Evolutionary conservation across 148 eudicot species (phyloP).

Genomic region (Amaranthus palmeri): DNA sequence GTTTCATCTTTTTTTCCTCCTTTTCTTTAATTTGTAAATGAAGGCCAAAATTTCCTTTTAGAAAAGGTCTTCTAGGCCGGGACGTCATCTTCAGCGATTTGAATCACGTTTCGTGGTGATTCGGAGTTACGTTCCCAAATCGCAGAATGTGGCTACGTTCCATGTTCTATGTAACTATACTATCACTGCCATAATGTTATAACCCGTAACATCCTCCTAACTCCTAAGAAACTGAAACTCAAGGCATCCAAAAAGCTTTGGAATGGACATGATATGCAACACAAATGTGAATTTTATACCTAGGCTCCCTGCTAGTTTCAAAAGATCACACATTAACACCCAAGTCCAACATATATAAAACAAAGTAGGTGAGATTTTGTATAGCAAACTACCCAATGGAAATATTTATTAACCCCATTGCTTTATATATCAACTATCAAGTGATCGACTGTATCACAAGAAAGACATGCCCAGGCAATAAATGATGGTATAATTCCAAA

Average conservation of each 20-base stretch:
- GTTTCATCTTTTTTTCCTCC: no score
- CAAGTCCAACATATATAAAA: neutral
- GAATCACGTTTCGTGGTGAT: neutral
- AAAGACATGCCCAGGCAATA: neutral
- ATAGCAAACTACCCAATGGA: neutral
- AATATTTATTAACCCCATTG: neutral
- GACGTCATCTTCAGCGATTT: no score
- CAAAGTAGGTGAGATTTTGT: neutral
- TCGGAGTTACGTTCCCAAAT: neutral
- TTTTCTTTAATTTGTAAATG: no score
- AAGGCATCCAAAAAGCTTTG: neutral
- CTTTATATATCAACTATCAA: neutral
- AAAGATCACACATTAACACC: neutral
- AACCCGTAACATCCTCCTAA: neutral
- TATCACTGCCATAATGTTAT: neutral
- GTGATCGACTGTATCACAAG: neutral
- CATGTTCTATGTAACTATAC: neutral
- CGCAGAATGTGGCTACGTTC: neutral
- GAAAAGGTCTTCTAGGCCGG: no score
- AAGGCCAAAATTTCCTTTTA: neutral
- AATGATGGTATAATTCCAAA: neutral
- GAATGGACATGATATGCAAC: neutral
- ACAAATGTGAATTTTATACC: neutral
- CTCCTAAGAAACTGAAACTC: neutral
- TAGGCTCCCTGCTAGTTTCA: neutral